phyloP scores from a whole-genome alignment of 2,329 filamentous ascomycete species.

The Graphiopsis chlorocephala region DNA sequence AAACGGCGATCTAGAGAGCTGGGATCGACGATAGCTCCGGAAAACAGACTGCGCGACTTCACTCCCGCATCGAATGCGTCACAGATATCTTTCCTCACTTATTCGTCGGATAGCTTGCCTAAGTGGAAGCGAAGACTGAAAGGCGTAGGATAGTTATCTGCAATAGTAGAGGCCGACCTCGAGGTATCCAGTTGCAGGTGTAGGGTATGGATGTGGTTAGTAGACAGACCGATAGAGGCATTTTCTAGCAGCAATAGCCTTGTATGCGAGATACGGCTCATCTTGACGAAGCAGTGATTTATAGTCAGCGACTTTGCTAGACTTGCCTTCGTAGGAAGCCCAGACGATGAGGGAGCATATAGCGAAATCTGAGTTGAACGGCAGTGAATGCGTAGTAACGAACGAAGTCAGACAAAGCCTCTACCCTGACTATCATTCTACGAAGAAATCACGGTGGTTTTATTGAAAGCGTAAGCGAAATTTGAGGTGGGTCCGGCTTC shows the following conservation, averaged over 20 bases:
- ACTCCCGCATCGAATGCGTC: background rate
- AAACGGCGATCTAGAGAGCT: background rate
- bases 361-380: background rate
- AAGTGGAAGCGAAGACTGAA: background rate
- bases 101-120: background rate
- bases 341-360: background rate
- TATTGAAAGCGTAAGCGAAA: slow-evolving; percentile 6
- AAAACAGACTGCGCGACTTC: background rate
- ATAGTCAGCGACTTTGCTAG: background rate
- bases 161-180: background rate
- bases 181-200: background rate
- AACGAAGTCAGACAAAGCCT: background rate
- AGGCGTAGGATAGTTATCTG: background rate
- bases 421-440: slow-evolving; percentile 7
- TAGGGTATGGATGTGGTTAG: background rate
- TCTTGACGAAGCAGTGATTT: background rate
- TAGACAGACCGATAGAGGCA: background rate
- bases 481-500: slow-evolving; percentile 5
- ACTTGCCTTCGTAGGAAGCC: background rate
- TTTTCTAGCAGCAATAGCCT: background rate
- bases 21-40: background rate
- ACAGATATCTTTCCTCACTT: background rate
- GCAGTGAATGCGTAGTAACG: background rate
- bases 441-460: slow-evolving; percentile 3
- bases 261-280: background rate